Evolutionary conservation across 441 rosid species (phyloP).

Genomic region (Pelargonium fulgidum): DNA sequence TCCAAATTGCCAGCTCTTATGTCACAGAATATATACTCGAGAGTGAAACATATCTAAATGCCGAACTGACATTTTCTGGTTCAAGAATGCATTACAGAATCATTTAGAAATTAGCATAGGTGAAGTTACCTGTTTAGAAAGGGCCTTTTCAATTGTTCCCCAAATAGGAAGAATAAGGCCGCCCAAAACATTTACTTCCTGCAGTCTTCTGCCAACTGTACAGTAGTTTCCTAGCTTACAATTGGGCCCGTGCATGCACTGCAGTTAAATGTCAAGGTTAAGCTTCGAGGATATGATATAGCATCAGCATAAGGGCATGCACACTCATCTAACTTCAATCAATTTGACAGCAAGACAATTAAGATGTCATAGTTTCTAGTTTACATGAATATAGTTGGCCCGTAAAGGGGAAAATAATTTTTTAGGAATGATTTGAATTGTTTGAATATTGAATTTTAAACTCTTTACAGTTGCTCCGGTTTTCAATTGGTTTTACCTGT

Average conservation of each 20-base stretch:
- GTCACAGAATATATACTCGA: neutral
- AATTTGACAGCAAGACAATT: constrained; percentile 2
- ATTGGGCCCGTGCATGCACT: constrained; percentile 99
- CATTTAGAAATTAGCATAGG: neutral
- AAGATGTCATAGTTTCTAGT: neutral
- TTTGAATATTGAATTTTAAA: neutral
- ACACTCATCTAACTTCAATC: neutral
- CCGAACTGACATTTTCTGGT: neutral
- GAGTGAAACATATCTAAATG: neutral
- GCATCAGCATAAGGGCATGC: constrained; percentile 1
- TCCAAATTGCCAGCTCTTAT: too few species aligned
- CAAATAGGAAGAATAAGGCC: constrained; percentile 97
- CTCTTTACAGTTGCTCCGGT: neutral
- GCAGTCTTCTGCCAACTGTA: constrained; percentile 89
- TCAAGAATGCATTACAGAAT: neutral
- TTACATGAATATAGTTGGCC: too few species aligned
- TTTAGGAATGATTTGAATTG: neutral
- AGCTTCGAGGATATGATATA: neutral
- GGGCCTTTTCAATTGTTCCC: constrained; percentile 97
- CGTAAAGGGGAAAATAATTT: neutral
- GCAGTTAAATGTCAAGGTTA: constrained; percentile 25
- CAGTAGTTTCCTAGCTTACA: constrained; percentile 85
- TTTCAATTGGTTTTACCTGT: constrained; percentile 48
- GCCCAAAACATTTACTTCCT: constrained; percentile 92
- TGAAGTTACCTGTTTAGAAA: constrained; percentile 75